Conservation (phyloP, 768 basidiomycete genomes). For the Lactarius indigo region DNA sequence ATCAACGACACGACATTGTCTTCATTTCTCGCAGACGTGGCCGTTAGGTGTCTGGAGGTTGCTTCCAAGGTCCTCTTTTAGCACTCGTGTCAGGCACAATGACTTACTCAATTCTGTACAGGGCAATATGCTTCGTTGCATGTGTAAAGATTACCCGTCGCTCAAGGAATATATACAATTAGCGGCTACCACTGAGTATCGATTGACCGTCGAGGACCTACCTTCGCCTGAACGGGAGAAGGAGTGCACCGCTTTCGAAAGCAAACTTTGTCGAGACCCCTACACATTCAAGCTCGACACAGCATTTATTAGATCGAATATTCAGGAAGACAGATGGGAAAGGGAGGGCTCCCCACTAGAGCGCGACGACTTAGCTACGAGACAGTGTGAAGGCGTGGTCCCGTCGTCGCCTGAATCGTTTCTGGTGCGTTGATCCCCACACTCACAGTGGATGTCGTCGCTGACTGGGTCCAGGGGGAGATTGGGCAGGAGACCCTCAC, state of each 20-base stretch:
- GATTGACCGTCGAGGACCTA: conserved; percentile 51
- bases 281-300: conserved; percentile 5
- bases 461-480: conserved; percentile 43
- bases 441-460: conserved; percentile 9
- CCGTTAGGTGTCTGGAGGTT: conserved; percentile 54
- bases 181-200: conserved; percentile 49
- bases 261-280: conserved; percentile 51
- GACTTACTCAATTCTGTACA: conserved; percentile 30
- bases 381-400: background rate
- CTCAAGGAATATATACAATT: conserved; percentile 43
- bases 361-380: background rate
- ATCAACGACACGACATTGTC: conserved; percentile 41
- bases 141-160: conserved; percentile 46
- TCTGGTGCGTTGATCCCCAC: conserved; percentile 9
- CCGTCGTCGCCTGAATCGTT: conserved; percentile 3
- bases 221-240: conserved; percentile 50
- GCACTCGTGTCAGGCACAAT: background rate
- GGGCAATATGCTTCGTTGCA: conserved; percentile 63
- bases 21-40: conserved; percentile 55
- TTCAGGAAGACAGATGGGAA: conserved; percentile 4
- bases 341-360: conserved; percentile 11
- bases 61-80: conserved; percentile 43
- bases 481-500: conserved; percentile 72
- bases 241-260: conserved; percentile 43
- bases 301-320: background rate